These are phyloP conservation scores for Trichosporon sp. DNA, from an alignment of 1,284 basidiomycete species.

Conservation along the genomic window DNA sequence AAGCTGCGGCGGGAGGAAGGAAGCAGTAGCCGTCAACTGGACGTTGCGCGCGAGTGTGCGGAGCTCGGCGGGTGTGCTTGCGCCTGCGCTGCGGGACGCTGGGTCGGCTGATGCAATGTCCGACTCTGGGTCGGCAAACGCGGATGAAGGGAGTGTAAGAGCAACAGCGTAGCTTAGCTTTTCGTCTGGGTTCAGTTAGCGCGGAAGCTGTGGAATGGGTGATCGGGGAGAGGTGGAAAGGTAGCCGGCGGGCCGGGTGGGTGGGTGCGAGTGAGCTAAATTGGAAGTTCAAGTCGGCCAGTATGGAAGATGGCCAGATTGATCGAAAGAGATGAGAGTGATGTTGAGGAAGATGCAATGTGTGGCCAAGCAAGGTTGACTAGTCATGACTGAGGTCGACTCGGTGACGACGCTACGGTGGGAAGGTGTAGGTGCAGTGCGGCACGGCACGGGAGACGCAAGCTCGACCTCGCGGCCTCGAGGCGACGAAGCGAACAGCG, in stretches of 20 bases:
- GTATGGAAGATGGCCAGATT: neutral
- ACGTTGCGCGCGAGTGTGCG: constrained; percentile 4
- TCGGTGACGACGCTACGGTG: constrained; percentile 54
- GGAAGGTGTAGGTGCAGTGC: constrained; percentile 34
- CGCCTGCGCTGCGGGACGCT: neutral
- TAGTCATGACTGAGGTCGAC: neutral
- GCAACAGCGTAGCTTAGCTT: constrained; percentile 64
- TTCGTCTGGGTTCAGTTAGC: constrained; percentile 54
- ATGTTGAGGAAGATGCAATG: neutral
- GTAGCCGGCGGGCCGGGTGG: neutral
- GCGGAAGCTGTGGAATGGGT: no score
- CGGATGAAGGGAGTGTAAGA: constrained; percentile 50
- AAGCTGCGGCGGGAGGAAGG: constrained; percentile 61
- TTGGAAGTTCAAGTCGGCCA: neutral
- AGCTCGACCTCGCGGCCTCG: neutral
- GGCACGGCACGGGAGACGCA: neutral
- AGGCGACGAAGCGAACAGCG: neutral
- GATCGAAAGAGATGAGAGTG: neutral
- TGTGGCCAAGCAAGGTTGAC: neutral
- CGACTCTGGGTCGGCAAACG: neutral
- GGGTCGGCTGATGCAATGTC: neutral
- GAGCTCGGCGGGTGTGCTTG: constrained; percentile 1
- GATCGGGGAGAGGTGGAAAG: no score
- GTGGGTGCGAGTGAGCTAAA: neutral
- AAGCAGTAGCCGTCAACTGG: constrained; percentile 71